Conservation (phyloP, 2,329 filamentous ascomycete species). For the Microdochium nivale region DNA sequence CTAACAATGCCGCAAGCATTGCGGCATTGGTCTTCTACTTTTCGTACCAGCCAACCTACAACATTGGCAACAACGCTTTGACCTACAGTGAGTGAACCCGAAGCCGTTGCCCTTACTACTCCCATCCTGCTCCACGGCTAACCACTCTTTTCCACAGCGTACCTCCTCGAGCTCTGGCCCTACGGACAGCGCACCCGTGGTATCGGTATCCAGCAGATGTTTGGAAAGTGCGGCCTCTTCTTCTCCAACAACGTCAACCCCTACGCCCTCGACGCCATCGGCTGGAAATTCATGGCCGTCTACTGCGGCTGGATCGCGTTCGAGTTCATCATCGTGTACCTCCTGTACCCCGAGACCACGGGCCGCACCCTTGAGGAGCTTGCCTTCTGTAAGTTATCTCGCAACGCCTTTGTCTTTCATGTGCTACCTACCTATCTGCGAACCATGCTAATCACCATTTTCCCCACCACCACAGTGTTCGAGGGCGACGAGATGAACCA, state of each 20-base stretch:
- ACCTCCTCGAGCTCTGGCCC: slow-evolving; percentile 49
- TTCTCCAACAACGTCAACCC: slow-evolving; percentile 28
- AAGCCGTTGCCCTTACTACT: no score
- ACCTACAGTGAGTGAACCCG: slow-evolving; percentile 44
- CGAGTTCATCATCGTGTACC: slow-evolving; percentile 52
- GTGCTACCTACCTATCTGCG: slow-evolving; percentile 10
- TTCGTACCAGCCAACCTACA: slow-evolving; percentile 50
- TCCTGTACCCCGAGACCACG: slow-evolving; percentile 78
- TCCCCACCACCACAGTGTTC: slow-evolving; percentile 21
- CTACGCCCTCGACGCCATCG: slow-evolving; percentile 23
- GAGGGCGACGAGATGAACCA: slow-evolving; percentile 28
- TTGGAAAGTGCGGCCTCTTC: slow-evolving; percentile 9
- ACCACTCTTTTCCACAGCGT: slow-evolving; percentile 23
- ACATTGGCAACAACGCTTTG: slow-evolving; percentile 58
- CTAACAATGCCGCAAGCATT: slow-evolving; percentile 17
- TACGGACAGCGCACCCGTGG: slow-evolving; percentile 33
- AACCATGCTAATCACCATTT: slow-evolving; percentile 1
- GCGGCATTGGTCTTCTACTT: slow-evolving; percentile 49
- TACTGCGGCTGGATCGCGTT: slow-evolving; percentile 30
- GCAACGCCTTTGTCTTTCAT: slow-evolving; percentile 21
- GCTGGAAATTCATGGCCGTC: slow-evolving; percentile 31
- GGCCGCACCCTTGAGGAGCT: slow-evolving; percentile 70
- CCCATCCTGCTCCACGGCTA: no score
- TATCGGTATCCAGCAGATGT: neutral
- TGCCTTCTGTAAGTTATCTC: slow-evolving; percentile 13